Percentiles rank a stretch among this genome's conserved stretches.
These are phyloP conservation scores for Hanseniaspora jakobsenii DNA, from an alignment of 805 yeast genomes.

Conservation along the genomic window DNA sequence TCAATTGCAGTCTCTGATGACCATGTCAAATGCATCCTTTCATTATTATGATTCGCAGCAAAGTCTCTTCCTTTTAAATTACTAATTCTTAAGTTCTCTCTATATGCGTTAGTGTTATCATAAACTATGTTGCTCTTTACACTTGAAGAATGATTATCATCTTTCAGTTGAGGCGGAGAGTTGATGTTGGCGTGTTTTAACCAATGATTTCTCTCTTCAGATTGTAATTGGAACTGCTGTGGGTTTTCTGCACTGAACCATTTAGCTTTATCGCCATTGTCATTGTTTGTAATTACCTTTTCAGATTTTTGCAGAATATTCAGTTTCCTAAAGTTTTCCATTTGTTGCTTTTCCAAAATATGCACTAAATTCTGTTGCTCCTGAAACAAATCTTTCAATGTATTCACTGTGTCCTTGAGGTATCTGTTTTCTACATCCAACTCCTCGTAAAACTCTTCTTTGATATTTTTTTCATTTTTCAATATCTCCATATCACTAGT, in stretches of 20 bases:
- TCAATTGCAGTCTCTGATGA: no score
- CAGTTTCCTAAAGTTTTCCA: conserved; percentile 9
- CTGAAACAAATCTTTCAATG: conserved; percentile 6
- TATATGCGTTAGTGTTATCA: no score
- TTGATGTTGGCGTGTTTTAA: neutral
- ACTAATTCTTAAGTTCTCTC: no score
- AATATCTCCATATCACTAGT: conserved; percentile 13
- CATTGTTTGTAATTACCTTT: neutral
- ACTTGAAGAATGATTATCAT: neutral
- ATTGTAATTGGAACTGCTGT: conserved; percentile 3
- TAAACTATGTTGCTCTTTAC: neutral
- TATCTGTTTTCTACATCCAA: conserved; percentile 12
- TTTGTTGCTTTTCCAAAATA: conserved; percentile 10
- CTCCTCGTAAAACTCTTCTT: conserved; percentile 7
- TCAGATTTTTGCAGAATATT: conserved; percentile 1
- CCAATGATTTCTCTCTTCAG: conserved; percentile 13
- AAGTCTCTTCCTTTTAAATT: no score
- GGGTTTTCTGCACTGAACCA: no score
- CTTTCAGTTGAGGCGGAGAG: neutral
- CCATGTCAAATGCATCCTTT: no score
- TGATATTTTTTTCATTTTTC: conserved; percentile 13
- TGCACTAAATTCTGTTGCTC: conserved; percentile 15
- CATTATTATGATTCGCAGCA: no score
- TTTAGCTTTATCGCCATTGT: no score
- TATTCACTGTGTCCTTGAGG: conserved; percentile 7